Evolutionary conservation across 1,284 basidiomycete species (phyloP).

Genomic region (Caloboletus inedulis): DNA sequence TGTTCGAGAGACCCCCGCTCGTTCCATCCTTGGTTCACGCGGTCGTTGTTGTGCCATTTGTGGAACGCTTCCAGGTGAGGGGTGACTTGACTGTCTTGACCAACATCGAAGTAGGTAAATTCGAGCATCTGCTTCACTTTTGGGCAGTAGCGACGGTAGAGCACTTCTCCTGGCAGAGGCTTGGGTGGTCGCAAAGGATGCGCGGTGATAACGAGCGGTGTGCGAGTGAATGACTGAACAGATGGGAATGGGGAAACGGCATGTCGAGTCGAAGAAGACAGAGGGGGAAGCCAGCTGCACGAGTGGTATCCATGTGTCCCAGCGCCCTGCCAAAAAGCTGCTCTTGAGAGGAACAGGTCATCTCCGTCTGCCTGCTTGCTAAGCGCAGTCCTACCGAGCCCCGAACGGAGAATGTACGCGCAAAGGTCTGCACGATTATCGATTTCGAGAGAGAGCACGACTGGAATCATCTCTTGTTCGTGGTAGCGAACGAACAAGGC

Average conservation of each 20-base stretch:
- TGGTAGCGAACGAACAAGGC: conserved; percentile 31
- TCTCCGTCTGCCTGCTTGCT: conserved; percentile 20
- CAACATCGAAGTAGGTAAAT: conserved; percentile 44
- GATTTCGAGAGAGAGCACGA: conserved; percentile 23
- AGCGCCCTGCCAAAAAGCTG: conserved; percentile 55
- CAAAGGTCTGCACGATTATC: conserved; percentile 11
- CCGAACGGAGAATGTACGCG: conserved; percentile 28
- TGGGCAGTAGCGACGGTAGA: conserved; percentile 50
- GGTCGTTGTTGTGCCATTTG: conserved; percentile 51
- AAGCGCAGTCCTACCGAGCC: conserved; percentile 23
- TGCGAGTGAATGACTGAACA: conserved; percentile 46
- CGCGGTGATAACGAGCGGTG: conserved; percentile 44
- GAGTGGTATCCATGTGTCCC: conserved; percentile 41
- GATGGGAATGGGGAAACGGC: conserved; percentile 38
- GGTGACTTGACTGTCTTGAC: conserved; percentile 23
- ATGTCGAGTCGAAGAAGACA: conserved; percentile 24
- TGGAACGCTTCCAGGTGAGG: conserved; percentile 48
- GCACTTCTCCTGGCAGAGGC: conserved; percentile 41
- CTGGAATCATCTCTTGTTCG: conserved; percentile 32
- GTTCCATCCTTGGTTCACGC: conserved; percentile 50
- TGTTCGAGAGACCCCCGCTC: conserved; percentile 48
- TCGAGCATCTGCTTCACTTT: conserved; percentile 43
- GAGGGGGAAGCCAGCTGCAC: conserved; percentile 41
- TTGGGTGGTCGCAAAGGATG: conserved; percentile 57
- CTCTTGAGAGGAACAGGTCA: conserved; percentile 41